Conservation (phyloP, 441 rosid genomes). For the Erysimum cheiri region DNA sequence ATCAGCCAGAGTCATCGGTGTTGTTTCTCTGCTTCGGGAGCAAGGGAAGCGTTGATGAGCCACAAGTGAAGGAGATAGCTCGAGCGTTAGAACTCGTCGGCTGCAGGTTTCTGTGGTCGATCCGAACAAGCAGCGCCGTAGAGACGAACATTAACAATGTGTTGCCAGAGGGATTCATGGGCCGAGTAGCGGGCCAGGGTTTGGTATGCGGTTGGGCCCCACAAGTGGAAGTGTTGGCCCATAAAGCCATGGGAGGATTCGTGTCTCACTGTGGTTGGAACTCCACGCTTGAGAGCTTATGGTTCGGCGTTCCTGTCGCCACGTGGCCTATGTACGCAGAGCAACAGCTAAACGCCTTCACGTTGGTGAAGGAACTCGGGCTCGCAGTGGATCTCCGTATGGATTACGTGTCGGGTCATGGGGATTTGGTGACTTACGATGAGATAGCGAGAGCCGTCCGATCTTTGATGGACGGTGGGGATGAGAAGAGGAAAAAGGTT, state of each 20-base stretch:
- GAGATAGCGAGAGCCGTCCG: conserved; percentile 47
- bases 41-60: conserved; percentile 41
- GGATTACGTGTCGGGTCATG: conserved; percentile 38
- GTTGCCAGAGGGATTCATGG: conserved; percentile 50
- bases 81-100: conserved; percentile 46
- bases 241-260: conserved; percentile 49
- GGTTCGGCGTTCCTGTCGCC: conserved; percentile 50
- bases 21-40: conserved; percentile 68
- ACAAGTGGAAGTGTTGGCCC: conserved; percentile 45
- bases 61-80: conserved; percentile 52
- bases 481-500: conserved; percentile 47
- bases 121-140: conserved; percentile 9
- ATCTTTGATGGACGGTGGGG: conserved; percentile 43
- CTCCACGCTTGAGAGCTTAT: conserved; percentile 51
- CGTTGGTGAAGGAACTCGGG: conserved; percentile 47
- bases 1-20: conserved; percentile 52
- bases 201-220: conserved; percentile 45
- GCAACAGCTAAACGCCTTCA: conserved; percentile 54
- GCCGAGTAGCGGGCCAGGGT: conserved; percentile 42
- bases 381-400: conserved; percentile 42
- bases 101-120: conserved; percentile 52
- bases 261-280: conserved; percentile 61
- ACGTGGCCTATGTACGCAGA: conserved; percentile 58
- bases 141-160: conserved; percentile 3
- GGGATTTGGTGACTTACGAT: conserved; percentile 40